These are phyloP conservation scores for Hyaloscypha bicolor DNA, from an alignment of 495 filamentous ascomycete species.

Conservation along the genomic window DNA sequence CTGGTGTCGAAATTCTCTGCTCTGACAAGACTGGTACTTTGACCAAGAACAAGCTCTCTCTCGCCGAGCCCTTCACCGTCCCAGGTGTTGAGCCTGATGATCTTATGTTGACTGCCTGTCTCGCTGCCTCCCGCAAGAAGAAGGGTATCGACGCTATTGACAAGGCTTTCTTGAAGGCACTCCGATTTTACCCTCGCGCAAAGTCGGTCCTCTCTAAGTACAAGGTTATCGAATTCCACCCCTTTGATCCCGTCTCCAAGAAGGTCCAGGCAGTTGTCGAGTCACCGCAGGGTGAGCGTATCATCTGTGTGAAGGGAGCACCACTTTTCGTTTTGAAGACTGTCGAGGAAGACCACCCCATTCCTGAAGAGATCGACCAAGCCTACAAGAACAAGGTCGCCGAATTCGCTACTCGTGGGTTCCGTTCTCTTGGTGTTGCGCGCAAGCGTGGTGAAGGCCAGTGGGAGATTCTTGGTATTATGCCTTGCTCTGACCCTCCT, in stretches of 20 bases:
- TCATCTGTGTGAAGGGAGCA: constrained; percentile 89
- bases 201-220: constrained; percentile 76
- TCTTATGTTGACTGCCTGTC: constrained; percentile 87
- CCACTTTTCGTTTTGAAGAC: constrained; percentile 82
- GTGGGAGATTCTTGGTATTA: constrained; percentile 93
- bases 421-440: constrained; percentile 89
- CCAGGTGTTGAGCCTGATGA: constrained; percentile 78
- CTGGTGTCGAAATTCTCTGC: constrained; percentile 94
- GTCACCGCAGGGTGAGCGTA: constrained; percentile 76
- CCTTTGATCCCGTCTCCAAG: constrained; percentile 94
- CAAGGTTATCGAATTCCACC: constrained; percentile 77
- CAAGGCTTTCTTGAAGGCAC: constrained; percentile 86
- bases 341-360: constrained; percentile 76
- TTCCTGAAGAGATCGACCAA: constrained; percentile 71
- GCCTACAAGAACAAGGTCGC: constrained; percentile 88
- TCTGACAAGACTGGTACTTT: constrained; percentile 96
- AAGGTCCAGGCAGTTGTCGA: constrained; percentile 85
- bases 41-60: constrained; percentile 89
- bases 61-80: constrained; percentile 82
- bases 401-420: constrained; percentile 89
- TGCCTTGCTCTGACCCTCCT: constrained; percentile 91
- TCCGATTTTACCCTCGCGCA: constrained; percentile 76
- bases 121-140: constrained; percentile 91
- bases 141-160: constrained; percentile 95
- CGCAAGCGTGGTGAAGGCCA: constrained; percentile 74